Conservation (phyloP, 371 early-diverging fungal species). For the Homolaphlyctis polyrhiza region DNA sequence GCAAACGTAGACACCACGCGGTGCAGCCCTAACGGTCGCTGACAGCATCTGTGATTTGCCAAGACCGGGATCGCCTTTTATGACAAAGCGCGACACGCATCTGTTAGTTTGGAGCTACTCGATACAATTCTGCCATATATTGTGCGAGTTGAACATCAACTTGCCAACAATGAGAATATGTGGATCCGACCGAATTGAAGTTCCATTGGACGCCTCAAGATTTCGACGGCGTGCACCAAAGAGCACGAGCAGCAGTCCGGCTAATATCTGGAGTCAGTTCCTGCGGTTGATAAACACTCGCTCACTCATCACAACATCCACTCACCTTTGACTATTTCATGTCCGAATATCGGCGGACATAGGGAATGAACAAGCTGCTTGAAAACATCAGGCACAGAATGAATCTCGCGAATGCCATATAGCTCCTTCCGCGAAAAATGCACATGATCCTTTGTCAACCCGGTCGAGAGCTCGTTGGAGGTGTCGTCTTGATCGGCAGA, state of each 20-base stretch:
- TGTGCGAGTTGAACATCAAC: neutral
- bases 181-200: conserved; percentile 53
- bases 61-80: conserved; percentile 96
- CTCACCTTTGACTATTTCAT: conserved; percentile 56
- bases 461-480: conserved; percentile 5
- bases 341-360: conserved; percentile 64
- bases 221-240: conserved; percentile 55
- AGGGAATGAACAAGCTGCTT: conserved; percentile 51
- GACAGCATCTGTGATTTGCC: conserved; percentile 97
- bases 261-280: conserved; percentile 12
- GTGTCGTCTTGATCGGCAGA: conserved; percentile 17
- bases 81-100: neutral
- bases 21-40: conserved; percentile 78
- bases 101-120: neutral
- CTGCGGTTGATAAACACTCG: neutral
- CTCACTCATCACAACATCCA: neutral
- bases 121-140: neutral
- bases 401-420: conserved; percentile 48
- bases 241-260: conserved; percentile 60
- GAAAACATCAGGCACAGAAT: conserved; percentile 35
- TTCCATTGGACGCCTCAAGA: conserved; percentile 17
- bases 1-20: conserved; percentile 97
- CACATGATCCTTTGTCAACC: conserved; percentile 40
- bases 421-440: conserved; percentile 47
- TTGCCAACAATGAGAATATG: conserved; percentile 68